Evolutionary conservation across 73 alveolate species (phyloP), one percentile per base, ranked within the genome.

Genomic region (Symbiodinium pilosum): DNA sequence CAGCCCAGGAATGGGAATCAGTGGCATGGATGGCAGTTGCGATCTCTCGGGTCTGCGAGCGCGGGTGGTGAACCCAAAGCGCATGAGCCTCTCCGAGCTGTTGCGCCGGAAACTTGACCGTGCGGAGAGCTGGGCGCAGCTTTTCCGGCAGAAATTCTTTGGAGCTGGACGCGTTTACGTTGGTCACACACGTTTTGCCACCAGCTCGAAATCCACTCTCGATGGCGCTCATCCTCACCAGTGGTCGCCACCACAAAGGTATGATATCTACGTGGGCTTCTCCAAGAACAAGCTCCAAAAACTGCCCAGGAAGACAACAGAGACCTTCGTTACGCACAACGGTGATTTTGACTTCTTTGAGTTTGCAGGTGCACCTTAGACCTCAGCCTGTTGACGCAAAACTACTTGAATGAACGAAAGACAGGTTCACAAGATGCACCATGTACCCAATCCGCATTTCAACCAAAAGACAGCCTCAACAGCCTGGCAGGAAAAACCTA

Each of bases 171-270:
- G 94, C 71, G 36, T 87, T 71, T 87, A 87, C 44, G 94, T 83
- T 38, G 94, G 94, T 36, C 94, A 87, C 86, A 87, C 94, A n/a
- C 94, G 94, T 24, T 87, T 87, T 42, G 94, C 94, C 26, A 87
- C 94, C 43, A 87, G 86, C 94, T 87, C 94, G 34, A 54, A 87
- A 39, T 81, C 94, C 94, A 87, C 69, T 5, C 40, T 56, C 21
- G 94, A 87, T 8, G 94, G 94, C 4, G 68, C 52, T 5, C 94
- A 87, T 54, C 94, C 94, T 12, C 94, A 87, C 52, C 84, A 40
- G 42, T 87, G 94, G 94, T 87, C 94, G 42, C 52, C 51, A 32
- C 86, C 94, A 1, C 68, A 87, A 51, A n/a, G 40, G 43, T 64
- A 64, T 64, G 81, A 64, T 4, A n/a, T 64, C 14, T 64, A 64